These are phyloP conservation scores for Phytopythium delawarense DNA, from an alignment of 352 stramenopile genomes.

Conservation along the genomic window DNA sequence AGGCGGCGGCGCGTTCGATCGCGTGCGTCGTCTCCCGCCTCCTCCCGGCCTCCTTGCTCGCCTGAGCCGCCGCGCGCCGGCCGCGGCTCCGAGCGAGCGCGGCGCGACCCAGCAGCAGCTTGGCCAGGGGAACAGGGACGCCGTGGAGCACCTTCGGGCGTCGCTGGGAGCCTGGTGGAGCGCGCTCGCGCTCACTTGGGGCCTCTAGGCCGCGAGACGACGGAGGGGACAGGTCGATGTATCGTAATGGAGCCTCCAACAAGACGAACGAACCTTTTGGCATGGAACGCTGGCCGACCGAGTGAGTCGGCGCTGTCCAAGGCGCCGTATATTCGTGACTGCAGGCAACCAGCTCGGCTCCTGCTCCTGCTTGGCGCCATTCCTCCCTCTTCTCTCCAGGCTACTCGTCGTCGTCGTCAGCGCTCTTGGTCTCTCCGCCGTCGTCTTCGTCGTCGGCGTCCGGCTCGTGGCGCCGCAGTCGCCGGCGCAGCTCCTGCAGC, in stretches of 20 bases:
- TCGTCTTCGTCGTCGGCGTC: constrained; percentile 41
- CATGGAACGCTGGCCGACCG: background rate
- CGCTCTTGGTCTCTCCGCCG: constrained; percentile 39
- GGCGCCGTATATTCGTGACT: background rate
- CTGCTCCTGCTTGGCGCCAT: no score
- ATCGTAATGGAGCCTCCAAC: constrained; percentile 6
- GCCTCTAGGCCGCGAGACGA: background rate
- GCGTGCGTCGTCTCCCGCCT: background rate
- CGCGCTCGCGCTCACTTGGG: background rate
- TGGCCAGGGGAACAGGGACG: background rate
- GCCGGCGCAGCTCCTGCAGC: constrained; percentile 57
- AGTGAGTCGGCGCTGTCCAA: background rate
- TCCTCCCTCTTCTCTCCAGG: background rate
- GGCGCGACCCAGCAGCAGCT: background rate
- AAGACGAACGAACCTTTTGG: constrained; percentile 5
- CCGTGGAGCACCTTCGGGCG: background rate
- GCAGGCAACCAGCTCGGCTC: background rate
- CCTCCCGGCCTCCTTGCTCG: background rate
- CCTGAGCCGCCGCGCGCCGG: background rate
- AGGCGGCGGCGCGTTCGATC: background rate
- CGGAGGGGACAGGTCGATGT: constrained; percentile 1
- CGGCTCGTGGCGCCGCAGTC: constrained; percentile 73
- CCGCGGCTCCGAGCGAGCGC: background rate
- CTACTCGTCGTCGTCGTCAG: constrained; percentile 42
- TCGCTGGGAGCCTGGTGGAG: background rate